Evolutionary conservation across 306 rosid species (phyloP).

Genomic region (Purshia tridentata): DNA sequence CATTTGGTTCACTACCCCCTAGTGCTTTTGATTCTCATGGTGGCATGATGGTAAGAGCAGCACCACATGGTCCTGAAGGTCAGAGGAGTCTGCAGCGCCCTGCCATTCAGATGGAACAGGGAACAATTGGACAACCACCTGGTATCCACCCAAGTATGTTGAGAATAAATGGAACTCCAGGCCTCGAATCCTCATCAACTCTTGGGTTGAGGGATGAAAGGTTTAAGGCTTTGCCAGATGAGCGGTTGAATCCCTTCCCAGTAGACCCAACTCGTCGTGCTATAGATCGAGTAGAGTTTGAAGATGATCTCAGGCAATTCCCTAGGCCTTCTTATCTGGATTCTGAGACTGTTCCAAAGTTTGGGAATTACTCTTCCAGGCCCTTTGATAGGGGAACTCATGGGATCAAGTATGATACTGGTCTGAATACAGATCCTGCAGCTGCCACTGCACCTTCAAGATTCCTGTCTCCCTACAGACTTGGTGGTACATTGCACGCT

Average conservation of each 20-base stretch:
- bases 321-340: constrained; percentile 56
- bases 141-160: constrained; percentile 26
- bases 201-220: constrained; percentile 64
- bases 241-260: constrained; percentile 35
- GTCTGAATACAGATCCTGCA: constrained; percentile 32
- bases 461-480: constrained; percentile 34
- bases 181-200: constrained; percentile 36
- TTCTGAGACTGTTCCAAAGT: constrained; percentile 53
- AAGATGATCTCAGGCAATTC: constrained; percentile 63
- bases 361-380: constrained; percentile 48
- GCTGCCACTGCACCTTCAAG: constrained; percentile 38
- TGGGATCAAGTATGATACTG: constrained; percentile 36
- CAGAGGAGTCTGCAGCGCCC: constrained; percentile 37
- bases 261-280: constrained; percentile 35
- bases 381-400: constrained; percentile 46
- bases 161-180: constrained; percentile 39
- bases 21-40: constrained; percentile 52
- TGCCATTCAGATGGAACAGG: constrained; percentile 24
- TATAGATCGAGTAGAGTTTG: constrained; percentile 55
- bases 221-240: constrained; percentile 53
- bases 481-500: constrained; percentile 27
- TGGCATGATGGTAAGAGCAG: constrained; percentile 43
- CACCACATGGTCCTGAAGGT: constrained; percentile 55
- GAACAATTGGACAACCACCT: constrained; percentile 33
- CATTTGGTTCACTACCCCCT: constrained; percentile 48